A percentile compares a stretch with the other conserved stretches of the same genome.
These are phyloP conservation scores for Aspergillus sp. DNA, from an alignment of 2,329 filamentous ascomycete species.

Conservation along the genomic window DNA sequence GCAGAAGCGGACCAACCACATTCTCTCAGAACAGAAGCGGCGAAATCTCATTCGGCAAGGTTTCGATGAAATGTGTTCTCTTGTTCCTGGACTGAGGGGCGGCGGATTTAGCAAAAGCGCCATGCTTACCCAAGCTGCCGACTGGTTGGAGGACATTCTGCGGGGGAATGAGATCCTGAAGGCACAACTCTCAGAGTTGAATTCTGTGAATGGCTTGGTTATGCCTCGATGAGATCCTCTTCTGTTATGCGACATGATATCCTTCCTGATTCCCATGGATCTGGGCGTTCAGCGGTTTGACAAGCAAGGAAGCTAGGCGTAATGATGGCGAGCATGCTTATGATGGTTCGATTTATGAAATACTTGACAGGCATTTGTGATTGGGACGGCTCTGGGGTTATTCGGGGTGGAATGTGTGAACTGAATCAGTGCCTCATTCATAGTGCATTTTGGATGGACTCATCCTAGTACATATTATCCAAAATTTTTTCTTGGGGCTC, in stretches of 20 bases:
- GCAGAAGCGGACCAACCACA: slow-evolving; percentile 78
- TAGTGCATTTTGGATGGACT: no score
- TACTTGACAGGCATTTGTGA: no score
- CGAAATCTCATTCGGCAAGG: slow-evolving; percentile 72
- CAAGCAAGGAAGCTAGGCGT: no score
- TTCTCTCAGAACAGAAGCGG: slow-evolving; percentile 78
- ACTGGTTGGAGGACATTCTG: slow-evolving; percentile 67
- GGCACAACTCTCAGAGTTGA: slow-evolving; percentile 44
- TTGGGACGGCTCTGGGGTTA: no score
- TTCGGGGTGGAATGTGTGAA: no score
- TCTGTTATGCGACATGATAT: slow-evolving; percentile 7
- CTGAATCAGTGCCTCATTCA: no score
- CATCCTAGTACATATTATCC: no score
- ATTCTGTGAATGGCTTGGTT: slow-evolving; percentile 26
- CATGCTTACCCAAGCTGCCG: slow-evolving; percentile 63
- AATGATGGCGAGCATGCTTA: no score
- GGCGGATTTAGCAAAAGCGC: slow-evolving; percentile 77
- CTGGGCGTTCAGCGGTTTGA: no score
- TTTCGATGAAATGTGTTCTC: slow-evolving; percentile 66
- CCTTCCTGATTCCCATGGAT: background rate
- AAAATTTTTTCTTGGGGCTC: no score
- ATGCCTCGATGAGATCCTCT: slow-evolving; percentile 24
- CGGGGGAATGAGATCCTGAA: slow-evolving; percentile 56
- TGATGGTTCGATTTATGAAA: no score
- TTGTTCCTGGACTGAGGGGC: slow-evolving; percentile 65